phyloP scores from a whole-genome alignment of 805 yeast species.

The Sugiyamaella smithiae region DNA sequence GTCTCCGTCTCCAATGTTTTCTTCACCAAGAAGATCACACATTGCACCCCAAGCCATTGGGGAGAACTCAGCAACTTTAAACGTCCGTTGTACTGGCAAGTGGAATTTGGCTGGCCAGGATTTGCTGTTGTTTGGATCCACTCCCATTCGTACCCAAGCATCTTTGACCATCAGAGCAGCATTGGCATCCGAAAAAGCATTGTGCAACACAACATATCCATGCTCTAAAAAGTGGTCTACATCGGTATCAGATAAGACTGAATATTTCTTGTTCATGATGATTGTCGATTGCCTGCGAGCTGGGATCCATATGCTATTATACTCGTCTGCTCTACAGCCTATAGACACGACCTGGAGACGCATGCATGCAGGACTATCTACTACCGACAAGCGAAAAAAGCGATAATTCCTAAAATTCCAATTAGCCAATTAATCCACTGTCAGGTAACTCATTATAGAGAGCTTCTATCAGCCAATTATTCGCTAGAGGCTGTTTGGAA shows the following conservation, averaged over 20 bases:
- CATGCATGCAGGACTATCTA: no score
- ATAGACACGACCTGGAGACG: no score
- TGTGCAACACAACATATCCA: conserved; percentile 9
- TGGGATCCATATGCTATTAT: neutral
- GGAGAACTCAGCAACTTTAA: conserved; percentile 10
- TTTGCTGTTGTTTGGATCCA: conserved; percentile 9
- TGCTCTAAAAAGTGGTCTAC: conserved; percentile 9
- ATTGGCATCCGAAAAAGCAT: conserved; percentile 10
- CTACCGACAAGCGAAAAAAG: no score
- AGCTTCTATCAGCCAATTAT: no score
- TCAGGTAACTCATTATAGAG: no score
- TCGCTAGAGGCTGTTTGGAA: no score
- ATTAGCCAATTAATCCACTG: no score
- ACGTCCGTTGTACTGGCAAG: conserved; percentile 9
- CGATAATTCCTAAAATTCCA: no score
- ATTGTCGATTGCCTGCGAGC: neutral
- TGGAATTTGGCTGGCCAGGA: conserved; percentile 7
- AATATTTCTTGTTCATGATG: neutral
- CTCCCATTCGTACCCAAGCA: conserved; percentile 14
- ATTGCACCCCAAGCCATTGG: conserved; percentile 14
- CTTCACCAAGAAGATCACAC: conserved; percentile 12
- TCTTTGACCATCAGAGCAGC: conserved; percentile 15
- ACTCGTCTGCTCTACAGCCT: no score
- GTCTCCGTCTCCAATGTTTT: conserved; percentile 7
- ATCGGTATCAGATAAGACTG: conserved; percentile 1